Conservation (phyloP, 768 basidiomycete species). For the Suillus plorans region DNA sequence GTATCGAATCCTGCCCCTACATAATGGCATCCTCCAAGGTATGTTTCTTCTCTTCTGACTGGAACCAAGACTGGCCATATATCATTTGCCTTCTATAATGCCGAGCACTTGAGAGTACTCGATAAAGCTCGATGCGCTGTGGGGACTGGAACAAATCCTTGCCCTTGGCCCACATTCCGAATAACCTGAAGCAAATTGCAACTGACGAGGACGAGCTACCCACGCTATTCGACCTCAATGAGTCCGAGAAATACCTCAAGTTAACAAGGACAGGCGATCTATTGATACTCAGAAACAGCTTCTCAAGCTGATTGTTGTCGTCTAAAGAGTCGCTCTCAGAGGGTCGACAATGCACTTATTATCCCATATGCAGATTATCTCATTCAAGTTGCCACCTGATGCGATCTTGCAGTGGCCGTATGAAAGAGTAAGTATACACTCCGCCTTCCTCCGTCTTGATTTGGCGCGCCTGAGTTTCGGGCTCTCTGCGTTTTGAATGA, state of each 20-base stretch:
- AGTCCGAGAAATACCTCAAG: neutral
- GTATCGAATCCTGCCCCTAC: neutral
- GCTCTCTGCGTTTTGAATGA: neutral
- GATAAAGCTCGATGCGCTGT: neutral
- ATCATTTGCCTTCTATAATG: constrained; percentile 22
- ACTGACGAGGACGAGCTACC: neutral
- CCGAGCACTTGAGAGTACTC: constrained; percentile 14
- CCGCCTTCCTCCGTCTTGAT: neutral
- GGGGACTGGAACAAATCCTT: neutral
- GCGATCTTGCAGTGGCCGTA: neutral
- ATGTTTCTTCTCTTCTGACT: neutral
- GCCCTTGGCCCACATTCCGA: neutral
- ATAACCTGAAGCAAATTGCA: neutral
- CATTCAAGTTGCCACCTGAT: neutral
- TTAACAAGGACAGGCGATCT: neutral
- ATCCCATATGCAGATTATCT: neutral
- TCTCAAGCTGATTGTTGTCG: neutral
- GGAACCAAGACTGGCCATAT: constrained; percentile 26
- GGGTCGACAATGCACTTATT: neutral
- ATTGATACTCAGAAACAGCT: neutral
- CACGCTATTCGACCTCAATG: neutral
- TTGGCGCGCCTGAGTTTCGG: neutral
- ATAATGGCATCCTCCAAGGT: constrained; percentile 17
- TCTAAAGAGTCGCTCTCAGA: neutral
- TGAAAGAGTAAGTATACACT: neutral